Evolutionary conservation across 495 filamentous ascomycete species (phyloP).

Genomic region (Sphaerosporella brunnea): DNA sequence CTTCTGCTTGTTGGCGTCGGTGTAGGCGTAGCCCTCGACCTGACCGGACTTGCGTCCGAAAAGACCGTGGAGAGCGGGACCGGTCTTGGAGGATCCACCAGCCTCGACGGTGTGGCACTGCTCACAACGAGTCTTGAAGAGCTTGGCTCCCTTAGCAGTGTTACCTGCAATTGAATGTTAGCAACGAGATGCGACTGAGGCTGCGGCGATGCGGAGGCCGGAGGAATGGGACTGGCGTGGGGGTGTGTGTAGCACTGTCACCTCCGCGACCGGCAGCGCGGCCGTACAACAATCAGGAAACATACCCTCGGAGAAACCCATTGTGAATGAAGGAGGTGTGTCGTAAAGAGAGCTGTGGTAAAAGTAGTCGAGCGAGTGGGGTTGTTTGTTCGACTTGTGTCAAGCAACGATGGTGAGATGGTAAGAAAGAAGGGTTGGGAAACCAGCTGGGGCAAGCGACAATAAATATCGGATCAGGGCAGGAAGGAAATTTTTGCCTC

Average conservation of each 20-base stretch:
- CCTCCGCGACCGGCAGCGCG: constrained; percentile 1
- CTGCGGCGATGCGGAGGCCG: no score
- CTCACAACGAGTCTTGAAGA: constrained; percentile 98
- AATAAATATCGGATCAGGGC: no score
- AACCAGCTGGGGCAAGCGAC: no score
- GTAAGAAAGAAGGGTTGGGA: no score
- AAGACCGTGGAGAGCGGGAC: constrained; percentile 89
- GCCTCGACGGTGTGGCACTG: constrained; percentile 93
- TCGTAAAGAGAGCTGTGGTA: not conserved
- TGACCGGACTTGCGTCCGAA: constrained; percentile 90
- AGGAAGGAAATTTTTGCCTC: no score
- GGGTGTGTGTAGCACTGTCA: no score
- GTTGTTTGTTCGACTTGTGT: no score
- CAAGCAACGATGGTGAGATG: no score
- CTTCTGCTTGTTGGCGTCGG: constrained; percentile 98
- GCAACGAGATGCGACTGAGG: no score
- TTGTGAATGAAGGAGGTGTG: constrained; percentile 9
- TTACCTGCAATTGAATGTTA: constrained; percentile 44
- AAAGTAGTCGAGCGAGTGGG: not conserved
- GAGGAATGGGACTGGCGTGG: no score
- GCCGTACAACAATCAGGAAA: not conserved
- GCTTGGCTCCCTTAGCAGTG: constrained; percentile 88
- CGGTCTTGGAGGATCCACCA: constrained; percentile 87
- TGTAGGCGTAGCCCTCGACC: constrained; percentile 88
- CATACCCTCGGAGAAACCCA: constrained; percentile 24